A percentile compares a stretch with the other conserved stretches of the same genome.
Evolutionary conservation across 78 protist species (phyloP).

Genomic region (Dictyostelium brefeldianum): DNA sequence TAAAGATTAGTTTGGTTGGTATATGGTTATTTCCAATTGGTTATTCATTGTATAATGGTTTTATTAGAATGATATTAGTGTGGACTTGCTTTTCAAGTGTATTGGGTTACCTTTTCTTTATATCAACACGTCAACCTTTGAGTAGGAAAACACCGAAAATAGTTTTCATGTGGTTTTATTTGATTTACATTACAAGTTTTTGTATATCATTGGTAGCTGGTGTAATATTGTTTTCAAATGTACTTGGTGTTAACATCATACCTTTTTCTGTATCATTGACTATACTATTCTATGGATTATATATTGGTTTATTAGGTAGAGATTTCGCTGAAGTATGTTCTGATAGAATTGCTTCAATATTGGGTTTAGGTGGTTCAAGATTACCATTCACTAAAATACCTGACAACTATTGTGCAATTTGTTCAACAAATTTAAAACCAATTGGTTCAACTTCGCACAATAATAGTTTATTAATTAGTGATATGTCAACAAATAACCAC

Average conservation of each 20-base stretch:
- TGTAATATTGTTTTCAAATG: background rate
- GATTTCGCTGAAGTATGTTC: slow-evolving; percentile 74
- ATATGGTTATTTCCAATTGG: slow-evolving; percentile 51
- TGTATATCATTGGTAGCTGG: background rate
- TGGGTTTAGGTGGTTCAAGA: slow-evolving; percentile 72
- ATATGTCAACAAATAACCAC: background rate
- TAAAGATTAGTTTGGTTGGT: background rate
- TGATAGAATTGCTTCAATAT: slow-evolving; percentile 35
- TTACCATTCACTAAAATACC: slow-evolving; percentile 44
- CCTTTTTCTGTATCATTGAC: background rate
- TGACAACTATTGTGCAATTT: slow-evolving; percentile 67
- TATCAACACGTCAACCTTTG: slow-evolving; percentile 47
- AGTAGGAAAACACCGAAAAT: slow-evolving; percentile 46
- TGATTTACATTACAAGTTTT: slow-evolving; percentile 20
- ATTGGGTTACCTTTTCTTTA: background rate
- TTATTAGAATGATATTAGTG: background rate
- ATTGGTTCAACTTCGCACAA: background rate
- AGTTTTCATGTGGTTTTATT: slow-evolving; percentile 59
- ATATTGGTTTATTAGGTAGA: slow-evolving; percentile 55
- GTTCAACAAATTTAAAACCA: slow-evolving; percentile 39
- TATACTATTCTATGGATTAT: slow-evolving; percentile 17
- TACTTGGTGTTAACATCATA: background rate
- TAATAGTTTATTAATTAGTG: slow-evolving; percentile 1
- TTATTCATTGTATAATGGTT: background rate
- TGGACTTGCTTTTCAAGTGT: slow-evolving; percentile 18